These are phyloP conservation scores for Colletotrichum destructivum DNA, from an alignment of 2,329 filamentous ascomycete species.

Conservation along the genomic window DNA sequence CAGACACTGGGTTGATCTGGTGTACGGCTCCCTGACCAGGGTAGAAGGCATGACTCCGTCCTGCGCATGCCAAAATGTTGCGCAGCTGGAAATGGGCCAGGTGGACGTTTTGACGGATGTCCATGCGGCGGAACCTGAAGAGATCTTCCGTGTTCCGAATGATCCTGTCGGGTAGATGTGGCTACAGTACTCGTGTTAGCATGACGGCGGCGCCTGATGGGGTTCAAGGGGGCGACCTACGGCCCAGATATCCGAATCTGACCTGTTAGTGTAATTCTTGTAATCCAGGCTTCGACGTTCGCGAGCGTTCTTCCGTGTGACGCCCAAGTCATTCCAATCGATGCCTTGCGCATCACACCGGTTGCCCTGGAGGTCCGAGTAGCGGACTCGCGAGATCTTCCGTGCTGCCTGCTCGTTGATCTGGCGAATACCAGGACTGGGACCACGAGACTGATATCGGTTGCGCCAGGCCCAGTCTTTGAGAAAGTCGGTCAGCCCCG, in stretches of 20 bases:
- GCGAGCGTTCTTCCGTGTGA: constrained; percentile 65
- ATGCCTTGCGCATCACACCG: constrained; percentile 72
- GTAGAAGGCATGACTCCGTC: constrained; percentile 71
- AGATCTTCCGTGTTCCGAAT: constrained; percentile 63
- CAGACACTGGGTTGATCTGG: constrained; percentile 66
- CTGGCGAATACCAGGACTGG: constrained; percentile 51
- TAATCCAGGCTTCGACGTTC: constrained; percentile 64
- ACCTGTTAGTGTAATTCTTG: constrained; percentile 71
- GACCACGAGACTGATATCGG: constrained; percentile 40
- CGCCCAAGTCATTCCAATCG: constrained; percentile 68
- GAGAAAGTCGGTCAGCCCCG: constrained; percentile 65
- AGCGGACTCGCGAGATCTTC: constrained; percentile 45
- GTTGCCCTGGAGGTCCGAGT: constrained; percentile 69
- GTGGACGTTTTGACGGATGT: constrained; percentile 66
- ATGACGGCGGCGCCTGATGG: not conserved
- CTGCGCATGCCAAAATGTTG: constrained; percentile 72
- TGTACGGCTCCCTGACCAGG: constrained; percentile 65
- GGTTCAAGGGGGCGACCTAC: constrained; percentile 55
- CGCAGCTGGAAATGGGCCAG: constrained; percentile 78
- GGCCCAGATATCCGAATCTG: constrained; percentile 61
- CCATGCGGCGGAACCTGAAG: constrained; percentile 72
- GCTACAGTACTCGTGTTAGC: constrained; percentile 36
- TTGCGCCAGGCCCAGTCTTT: constrained; percentile 60
- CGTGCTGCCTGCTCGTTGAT: constrained; percentile 50
- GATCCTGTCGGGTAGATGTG: constrained; percentile 48